Evolutionary conservation across 345 rosid species (phyloP).

Genomic region (Iberis pinnata): DNA sequence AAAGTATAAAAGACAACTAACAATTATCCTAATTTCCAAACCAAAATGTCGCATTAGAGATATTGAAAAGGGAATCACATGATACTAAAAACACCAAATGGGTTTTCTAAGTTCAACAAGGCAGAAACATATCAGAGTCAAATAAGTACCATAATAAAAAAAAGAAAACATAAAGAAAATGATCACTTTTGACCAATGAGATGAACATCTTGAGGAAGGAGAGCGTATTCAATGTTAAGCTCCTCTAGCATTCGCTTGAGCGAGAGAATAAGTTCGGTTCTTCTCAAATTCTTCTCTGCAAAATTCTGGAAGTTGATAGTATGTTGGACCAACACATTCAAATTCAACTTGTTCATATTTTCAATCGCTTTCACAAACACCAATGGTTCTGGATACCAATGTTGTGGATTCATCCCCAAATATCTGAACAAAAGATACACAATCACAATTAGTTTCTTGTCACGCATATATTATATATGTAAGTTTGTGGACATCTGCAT

Average conservation of each 20-base stretch:
- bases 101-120: background rate
- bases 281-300: conserved; percentile 45
- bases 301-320: conserved; percentile 52
- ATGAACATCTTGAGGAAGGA: conserved; percentile 46
- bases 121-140: background rate
- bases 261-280: conserved; percentile 41
- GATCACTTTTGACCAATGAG: conserved; percentile 21
- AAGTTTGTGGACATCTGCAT: too few species aligned
- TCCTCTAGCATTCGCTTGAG: conserved; percentile 46
- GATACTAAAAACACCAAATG: too few species aligned
- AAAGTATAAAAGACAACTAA: too few species aligned
- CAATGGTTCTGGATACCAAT: conserved; percentile 39
- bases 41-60: too few species aligned
- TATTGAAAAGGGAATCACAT: too few species aligned
- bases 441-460: too few species aligned
- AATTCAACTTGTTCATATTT: conserved; percentile 40
- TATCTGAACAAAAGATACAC: conserved; percentile 32
- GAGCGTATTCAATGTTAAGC: conserved; percentile 39
- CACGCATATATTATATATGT: too few species aligned
- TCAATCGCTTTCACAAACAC: conserved; percentile 49
- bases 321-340: conserved; percentile 37
- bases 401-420: conserved; percentile 33
- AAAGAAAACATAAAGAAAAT: background rate
- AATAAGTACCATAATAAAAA: background rate
- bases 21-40: too few species aligned